A percentile compares a stretch with the other conserved stretches of the same genome.
phyloP scores from a whole-genome alignment of 345 rosid species.

The Populus ilicifolia region DNA sequence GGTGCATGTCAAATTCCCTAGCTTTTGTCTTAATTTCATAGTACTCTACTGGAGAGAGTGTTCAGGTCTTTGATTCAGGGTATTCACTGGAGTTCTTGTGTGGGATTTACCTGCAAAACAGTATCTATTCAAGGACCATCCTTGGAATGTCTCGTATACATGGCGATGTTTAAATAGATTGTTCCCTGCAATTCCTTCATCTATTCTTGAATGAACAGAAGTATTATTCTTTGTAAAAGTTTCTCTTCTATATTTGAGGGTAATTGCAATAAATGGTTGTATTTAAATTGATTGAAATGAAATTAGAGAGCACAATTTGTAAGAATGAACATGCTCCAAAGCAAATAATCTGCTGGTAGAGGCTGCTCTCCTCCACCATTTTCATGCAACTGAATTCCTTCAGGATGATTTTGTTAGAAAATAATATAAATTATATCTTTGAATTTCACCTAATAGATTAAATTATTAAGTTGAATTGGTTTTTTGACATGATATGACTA shows the following conservation, averaged over 20 bases:
- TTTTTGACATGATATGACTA: too few relatives aligned
- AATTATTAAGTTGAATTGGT: too few relatives aligned
- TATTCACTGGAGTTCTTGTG: neutral
- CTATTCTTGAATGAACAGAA: neutral
- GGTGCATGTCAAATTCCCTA: neutral
- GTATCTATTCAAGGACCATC: neutral
- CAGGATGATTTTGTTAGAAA: neutral
- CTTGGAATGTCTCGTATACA: neutral
- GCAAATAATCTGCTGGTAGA: neutral
- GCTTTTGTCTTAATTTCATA: neutral
- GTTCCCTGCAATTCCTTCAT: neutral
- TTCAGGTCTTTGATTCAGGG: neutral
- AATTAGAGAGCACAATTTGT: neutral
- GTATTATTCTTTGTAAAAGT: too few relatives aligned
- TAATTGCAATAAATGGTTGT: too few relatives aligned
- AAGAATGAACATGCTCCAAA: neutral
- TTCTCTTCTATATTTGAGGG: too few relatives aligned
- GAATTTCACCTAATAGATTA: too few relatives aligned
- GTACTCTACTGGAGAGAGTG: neutral
- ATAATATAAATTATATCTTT: too few relatives aligned
- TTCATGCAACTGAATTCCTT: neutral
- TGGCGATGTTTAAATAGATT: neutral
- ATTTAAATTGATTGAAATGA: neutral
- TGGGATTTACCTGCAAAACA: neutral
- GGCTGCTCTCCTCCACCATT: neutral